Base-by-base conservation (phyloP, 2,329 filamentous ascomycete genomes). In the Pezicula radicicola region DNA sequence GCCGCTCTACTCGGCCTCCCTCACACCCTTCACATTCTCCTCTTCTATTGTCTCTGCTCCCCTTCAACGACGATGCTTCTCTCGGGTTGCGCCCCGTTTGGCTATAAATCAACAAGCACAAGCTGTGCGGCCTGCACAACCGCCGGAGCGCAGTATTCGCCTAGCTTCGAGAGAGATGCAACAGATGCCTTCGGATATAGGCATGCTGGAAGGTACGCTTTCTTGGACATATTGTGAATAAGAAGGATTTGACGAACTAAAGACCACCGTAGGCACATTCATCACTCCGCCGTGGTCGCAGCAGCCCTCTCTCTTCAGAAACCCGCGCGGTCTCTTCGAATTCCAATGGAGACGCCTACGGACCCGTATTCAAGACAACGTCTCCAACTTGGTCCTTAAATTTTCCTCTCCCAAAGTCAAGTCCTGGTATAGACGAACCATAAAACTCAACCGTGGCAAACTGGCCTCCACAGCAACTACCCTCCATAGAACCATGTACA, bases 401-500 rank as follows among this genome's bases (percentile, higher is more conserved):
- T 50, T 43, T n/a, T 51, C 54, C 3, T 55, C 59, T 7, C 60
- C 59, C 5, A 45, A 42, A 46, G 47, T 49, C 28, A 53, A 49
- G 36, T 47, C 46, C 16, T 55, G 55, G 30, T 53, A 54, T 35
- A 55, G 46, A 18, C 54, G 57, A 16, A 63, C 60, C n/a, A 75
- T 76, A 63, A 72, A 75, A 61, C 63, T 76, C 25, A 59, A 68
- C 25, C 72, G 72, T 13, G 58, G 67, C 19, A 63, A 67, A 48
- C 70, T 81, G 44, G 66, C 74, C 8, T 76, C 81, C 2, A 75
- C 76, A 1, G 85, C 84, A 30, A 76, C 80, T 60, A 75, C 72
- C 18, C 71, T 88, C 62, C 84, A 89, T 67, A 70, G 72, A 48
- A 70, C 79, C 57, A 80, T 89, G 75, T 81, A 83, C 60, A 74